Conservation (phyloP, 2,329 filamentous ascomycete species). For the Alternaria sp. region DNA sequence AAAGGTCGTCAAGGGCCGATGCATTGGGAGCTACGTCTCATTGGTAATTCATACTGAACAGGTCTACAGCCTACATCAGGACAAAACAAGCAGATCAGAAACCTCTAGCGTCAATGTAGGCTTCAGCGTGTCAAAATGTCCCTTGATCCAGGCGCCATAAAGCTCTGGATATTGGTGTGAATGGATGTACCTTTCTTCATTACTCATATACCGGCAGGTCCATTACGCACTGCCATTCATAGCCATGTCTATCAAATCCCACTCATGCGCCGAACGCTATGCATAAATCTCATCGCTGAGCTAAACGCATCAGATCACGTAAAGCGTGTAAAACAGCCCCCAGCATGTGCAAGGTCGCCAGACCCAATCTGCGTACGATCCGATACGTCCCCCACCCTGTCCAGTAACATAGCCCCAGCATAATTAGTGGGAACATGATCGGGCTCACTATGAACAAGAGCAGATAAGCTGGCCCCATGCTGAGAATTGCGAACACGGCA, state of each 20-base stretch:
- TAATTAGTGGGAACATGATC: not conserved
- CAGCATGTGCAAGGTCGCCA: not conserved
- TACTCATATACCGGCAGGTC: not conserved
- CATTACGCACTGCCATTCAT: not conserved
- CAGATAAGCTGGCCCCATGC: conserved; percentile 6
- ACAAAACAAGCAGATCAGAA: not conserved
- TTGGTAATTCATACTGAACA: not conserved
- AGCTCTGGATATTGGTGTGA: not conserved
- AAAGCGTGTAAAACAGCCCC: not conserved
- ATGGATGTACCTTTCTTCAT: not conserved
- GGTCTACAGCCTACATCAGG: not conserved
- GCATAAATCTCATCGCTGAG: not conserved
- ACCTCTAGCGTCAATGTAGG: not conserved
- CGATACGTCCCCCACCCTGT: not conserved
- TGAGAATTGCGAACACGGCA: not conserved
- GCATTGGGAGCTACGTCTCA: not conserved
- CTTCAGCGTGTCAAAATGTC: not conserved
- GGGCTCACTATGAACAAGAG: not conserved
- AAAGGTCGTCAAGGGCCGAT: not conserved
- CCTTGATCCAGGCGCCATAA: not conserved
- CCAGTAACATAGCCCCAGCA: not conserved
- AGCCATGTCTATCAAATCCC: not conserved
- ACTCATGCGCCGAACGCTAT: conserved; percentile 1
- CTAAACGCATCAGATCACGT: not conserved
- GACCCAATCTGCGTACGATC: not conserved